phyloP scores from a whole-genome alignment of 495 filamentous ascomycete genomes.

The Cudoniella acicularis region DNA sequence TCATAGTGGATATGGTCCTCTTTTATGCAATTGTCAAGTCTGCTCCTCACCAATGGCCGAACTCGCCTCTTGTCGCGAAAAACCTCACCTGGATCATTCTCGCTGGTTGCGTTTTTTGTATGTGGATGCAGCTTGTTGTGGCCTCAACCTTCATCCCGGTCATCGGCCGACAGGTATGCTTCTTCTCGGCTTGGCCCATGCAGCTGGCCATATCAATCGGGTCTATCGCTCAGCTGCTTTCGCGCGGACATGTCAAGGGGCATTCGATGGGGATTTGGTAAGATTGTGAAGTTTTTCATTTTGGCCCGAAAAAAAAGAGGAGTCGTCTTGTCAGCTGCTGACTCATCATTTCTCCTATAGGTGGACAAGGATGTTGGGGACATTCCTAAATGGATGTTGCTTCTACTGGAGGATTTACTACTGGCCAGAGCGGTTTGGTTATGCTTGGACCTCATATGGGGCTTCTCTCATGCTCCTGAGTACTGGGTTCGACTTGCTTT shows the following conservation, averaged over 20 bases:
- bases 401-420: background rate
- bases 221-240: background rate
- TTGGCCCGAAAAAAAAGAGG: background rate
- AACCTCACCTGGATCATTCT: background rate
- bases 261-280: background rate
- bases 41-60: background rate
- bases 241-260: background rate
- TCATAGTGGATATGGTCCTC: background rate
- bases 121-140: background rate
- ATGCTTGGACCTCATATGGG: background rate
- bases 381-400: background rate
- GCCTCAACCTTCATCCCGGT: background rate
- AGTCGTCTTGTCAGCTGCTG: background rate
- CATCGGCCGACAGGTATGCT: background rate
- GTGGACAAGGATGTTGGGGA: background rate
- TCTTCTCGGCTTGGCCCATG: background rate
- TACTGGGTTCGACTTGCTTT: constrained; percentile 5
- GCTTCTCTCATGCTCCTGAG: background rate
- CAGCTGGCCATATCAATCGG: background rate
- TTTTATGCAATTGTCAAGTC: background rate
- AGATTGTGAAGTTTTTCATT: background rate
- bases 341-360: background rate
- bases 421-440: background rate
- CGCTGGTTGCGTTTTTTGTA: background rate
- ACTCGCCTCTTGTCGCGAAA: background rate